Evolutionary conservation across 2,329 filamentous ascomycete genomes (phyloP).

Genomic region (Colletotrichum sp.): DNA sequence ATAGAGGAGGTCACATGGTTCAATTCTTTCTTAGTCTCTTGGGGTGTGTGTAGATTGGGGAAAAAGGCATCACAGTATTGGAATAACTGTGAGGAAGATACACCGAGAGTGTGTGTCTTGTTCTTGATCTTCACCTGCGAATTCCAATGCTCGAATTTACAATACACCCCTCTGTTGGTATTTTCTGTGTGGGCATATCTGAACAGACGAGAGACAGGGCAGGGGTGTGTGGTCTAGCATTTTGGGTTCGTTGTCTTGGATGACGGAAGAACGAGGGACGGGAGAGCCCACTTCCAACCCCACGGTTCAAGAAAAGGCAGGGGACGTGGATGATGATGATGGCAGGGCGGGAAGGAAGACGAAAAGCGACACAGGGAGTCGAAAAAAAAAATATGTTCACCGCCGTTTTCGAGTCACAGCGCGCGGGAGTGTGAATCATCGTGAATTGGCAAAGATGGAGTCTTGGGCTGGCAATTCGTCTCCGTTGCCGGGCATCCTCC

Average conservation of each 20-base stretch:
- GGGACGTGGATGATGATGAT: neutral
- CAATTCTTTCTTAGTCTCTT: neutral
- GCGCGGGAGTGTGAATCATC: slow-evolving; percentile 8
- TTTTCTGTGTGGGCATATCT: neutral
- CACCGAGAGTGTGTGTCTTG: neutral
- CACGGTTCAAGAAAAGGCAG: neutral
- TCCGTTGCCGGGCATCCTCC: neutral
- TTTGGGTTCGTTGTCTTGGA: slow-evolving; percentile 3
- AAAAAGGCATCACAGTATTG: neutral
- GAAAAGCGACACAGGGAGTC: neutral
- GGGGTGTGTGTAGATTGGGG: neutral
- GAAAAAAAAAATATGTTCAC: neutral
- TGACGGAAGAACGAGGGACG: slow-evolving; percentile 2
- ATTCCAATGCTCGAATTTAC: neutral
- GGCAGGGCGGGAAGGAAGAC: neutral
- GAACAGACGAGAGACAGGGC: neutral
- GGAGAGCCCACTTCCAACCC: neutral
- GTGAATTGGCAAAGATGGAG: slow-evolving; percentile 15
- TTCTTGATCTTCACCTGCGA: neutral
- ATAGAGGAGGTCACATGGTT: neutral
- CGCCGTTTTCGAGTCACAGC: slow-evolving; percentile 19
- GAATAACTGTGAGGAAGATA: slow-evolving; percentile 2
- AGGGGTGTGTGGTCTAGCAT: neutral
- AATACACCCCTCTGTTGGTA: neutral
- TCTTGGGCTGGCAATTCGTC: neutral